Evolutionary conservation across 192 early-diverging fungal genomes (phyloP).

Genomic region (Backusella liffmaniae): DNA sequence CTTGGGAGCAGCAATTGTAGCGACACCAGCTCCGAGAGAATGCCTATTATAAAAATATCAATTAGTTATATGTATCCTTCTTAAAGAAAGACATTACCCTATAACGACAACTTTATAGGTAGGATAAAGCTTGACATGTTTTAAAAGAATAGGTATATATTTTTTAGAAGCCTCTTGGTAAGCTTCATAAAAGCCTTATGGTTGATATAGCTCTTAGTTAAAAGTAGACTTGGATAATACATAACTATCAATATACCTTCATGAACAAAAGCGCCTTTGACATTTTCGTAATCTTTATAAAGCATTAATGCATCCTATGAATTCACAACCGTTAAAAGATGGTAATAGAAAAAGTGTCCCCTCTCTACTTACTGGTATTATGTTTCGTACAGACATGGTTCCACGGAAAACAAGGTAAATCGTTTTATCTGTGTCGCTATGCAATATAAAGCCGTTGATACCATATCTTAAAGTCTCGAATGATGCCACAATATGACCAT

Average conservation of each 20-base stretch:
- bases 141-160: not conserved
- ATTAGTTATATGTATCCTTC: no score
- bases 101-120: constrained; percentile 15
- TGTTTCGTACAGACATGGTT: constrained; percentile 4
- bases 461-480: constrained; percentile 5
- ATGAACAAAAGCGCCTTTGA: not conserved
- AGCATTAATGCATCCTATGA: not conserved
- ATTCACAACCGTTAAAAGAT: not conserved
- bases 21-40: constrained; percentile 25
- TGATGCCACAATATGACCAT: not conserved
- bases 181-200: constrained; percentile 14
- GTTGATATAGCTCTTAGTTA: not conserved
- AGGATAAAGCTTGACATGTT: not conserved
- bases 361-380: not conserved
- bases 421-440: constrained; percentile 8
- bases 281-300: not conserved
- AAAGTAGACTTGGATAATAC: not conserved
- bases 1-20: constrained; percentile 22
- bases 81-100: constrained; percentile 4
- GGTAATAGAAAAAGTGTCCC: not conserved
- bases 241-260: not conserved
- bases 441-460: constrained; percentile 22
- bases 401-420: constrained; percentile 30
- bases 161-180: not conserved
- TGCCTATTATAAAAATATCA: constrained; percentile 10